These are phyloP conservation scores for Breviolum minutum DNA, from an alignment of 73 alveolate species.

Conservation along the genomic window DNA sequence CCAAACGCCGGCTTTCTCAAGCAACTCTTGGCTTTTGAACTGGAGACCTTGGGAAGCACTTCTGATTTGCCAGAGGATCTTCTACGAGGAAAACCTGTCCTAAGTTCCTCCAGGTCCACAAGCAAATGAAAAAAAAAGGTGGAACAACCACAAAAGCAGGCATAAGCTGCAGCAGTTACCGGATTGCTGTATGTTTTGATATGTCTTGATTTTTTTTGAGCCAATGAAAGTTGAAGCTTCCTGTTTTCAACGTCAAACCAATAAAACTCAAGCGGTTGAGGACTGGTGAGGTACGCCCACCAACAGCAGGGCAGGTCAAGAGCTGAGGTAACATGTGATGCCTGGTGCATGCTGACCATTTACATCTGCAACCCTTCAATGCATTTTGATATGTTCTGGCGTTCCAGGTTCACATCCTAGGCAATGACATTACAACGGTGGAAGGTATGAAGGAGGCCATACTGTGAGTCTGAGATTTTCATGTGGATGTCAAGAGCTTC, in stretches of 20 bases:
- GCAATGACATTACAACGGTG: slow-evolving; percentile 34
- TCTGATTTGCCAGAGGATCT: slow-evolving; percentile 63
- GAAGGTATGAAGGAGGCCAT: slow-evolving; percentile 51
- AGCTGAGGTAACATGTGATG: neutral
- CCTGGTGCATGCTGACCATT: neutral
- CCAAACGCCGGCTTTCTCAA: slow-evolving; percentile 87
- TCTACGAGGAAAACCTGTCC: slow-evolving; percentile 17
- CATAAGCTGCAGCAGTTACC: too few relatives aligned
- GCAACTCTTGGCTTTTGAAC: slow-evolving; percentile 69
- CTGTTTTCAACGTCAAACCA: too few relatives aligned
- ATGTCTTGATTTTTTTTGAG: too few relatives aligned
- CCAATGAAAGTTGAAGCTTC: too few relatives aligned
- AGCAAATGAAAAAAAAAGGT: neutral
- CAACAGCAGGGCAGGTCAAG: slow-evolving; percentile 48
- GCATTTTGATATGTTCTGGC: neutral
- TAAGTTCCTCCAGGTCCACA: slow-evolving; percentile 14
- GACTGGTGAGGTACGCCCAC: slow-evolving; percentile 76
- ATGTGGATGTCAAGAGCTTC: neutral
- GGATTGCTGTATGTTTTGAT: too few relatives aligned
- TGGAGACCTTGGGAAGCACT: neutral
- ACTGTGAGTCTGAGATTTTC: neutral
- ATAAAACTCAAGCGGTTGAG: neutral
- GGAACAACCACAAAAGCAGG: too few relatives aligned
- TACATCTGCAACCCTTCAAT: too few relatives aligned
- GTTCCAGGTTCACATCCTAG: slow-evolving; percentile 47